phyloP scores from a whole-genome alignment of 176 grass and related monocot genomes.

The Oryza meyeriana region DNA sequence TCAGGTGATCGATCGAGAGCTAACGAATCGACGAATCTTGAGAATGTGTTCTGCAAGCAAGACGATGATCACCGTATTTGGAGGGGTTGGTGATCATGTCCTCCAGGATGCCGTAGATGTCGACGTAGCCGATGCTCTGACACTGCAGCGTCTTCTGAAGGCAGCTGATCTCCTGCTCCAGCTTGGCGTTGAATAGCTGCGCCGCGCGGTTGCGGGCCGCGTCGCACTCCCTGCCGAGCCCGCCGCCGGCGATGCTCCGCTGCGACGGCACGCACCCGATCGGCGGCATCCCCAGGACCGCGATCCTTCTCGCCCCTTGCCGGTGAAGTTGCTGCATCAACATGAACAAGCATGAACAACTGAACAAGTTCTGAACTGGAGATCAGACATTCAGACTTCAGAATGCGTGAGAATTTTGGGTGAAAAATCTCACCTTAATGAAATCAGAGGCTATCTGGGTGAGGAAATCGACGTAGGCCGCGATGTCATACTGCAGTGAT shows the following conservation, averaged over 20 bases:
- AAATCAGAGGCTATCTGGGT: conserved; percentile 26
- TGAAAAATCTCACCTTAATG: conserved; percentile 9
- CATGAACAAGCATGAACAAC: neutral
- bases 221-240: conserved; percentile 23
- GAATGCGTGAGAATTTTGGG: neutral
- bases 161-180: neutral
- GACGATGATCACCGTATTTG: conserved; percentile 24
- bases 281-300: conserved; percentile 45
- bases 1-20: neutral
- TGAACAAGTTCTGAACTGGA: neutral
- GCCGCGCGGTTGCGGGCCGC: conserved; percentile 26
- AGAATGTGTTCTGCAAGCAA: neutral
- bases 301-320: conserved; percentile 37
- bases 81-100: conserved; percentile 37
- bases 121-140: conserved; percentile 34
- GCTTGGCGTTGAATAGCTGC: conserved; percentile 38
- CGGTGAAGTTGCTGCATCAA: conserved; percentile 25
- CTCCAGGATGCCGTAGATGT: conserved; percentile 45
- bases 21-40: neutral
- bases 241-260: conserved; percentile 15
- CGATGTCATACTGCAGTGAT: conserved; percentile 32
- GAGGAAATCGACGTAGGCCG: conserved; percentile 40
- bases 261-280: conserved; percentile 44
- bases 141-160: neutral
- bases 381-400: neutral